phyloP scores from a whole-genome alignment of 1,284 basidiomycete species.

The Leccinum huronense region DNA sequence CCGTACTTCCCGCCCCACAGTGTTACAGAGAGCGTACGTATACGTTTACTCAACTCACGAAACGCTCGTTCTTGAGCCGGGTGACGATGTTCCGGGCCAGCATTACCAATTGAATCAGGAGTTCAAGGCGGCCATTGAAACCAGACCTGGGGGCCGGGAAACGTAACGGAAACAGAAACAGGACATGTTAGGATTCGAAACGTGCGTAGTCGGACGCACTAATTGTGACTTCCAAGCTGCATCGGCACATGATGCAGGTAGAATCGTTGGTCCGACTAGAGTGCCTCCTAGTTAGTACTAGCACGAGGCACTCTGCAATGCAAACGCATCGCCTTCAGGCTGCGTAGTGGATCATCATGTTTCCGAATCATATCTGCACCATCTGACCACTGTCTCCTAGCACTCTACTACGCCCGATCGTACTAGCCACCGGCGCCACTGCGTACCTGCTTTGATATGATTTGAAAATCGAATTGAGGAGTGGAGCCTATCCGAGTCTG shows the following conservation, averaged over 20 bases:
- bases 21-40: neutral
- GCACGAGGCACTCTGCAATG: neutral
- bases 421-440: neutral
- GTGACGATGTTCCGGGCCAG: neutral
- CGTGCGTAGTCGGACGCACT: neutral
- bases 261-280: neutral
- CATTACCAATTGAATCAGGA: neutral
- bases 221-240: neutral
- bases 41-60: neutral
- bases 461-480: neutral
- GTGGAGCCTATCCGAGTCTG: neutral
- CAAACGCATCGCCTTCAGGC: neutral
- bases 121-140: neutral
- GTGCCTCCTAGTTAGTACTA: neutral
- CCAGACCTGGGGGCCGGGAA: neutral
- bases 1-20: neutral
- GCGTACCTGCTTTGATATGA: neutral
- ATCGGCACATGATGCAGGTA: neutral
- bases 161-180: neutral
- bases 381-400: neutral
- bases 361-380: neutral
- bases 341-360: neutral
- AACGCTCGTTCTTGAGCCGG: neutral
- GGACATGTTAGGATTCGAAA: neutral
- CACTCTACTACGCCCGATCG: neutral